These are phyloP conservation scores for Liriodendron chinense DNA, from an alignment of 164 flowering plant species.

Conservation along the genomic window DNA sequence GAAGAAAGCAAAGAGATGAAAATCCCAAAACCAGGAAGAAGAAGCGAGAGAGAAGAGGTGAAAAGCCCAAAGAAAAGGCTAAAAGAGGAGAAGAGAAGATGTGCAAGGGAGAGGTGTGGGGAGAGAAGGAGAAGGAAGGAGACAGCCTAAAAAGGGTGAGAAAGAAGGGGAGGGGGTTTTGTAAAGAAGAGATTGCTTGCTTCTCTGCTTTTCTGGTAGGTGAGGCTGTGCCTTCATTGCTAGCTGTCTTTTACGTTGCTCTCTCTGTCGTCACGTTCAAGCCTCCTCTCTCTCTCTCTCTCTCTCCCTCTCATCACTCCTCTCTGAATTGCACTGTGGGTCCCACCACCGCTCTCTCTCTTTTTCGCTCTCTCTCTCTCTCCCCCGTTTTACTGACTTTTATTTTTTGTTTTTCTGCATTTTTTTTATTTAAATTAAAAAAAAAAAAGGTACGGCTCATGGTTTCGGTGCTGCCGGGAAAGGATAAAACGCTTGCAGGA, in stretches of 20 bases:
- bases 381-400: no score
- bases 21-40: not conserved
- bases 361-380: not conserved
- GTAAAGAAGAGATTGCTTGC: not conserved
- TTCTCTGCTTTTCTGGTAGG: slow-evolving; percentile 40
- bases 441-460: not conserved
- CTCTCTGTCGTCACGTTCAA: slow-evolving; percentile 57
- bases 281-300: slow-evolving; percentile 22
- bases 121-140: not conserved
- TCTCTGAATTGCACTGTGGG: not conserved
- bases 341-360: slow-evolving; percentile 7
- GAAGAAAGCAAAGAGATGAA: not conserved
- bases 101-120: not conserved
- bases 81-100: slow-evolving; percentile 5
- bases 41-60: not conserved
- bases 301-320: slow-evolving; percentile 8
- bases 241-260: slow-evolving; percentile 51
- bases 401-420: no score
- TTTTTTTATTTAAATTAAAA: no score
- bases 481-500: not conserved
- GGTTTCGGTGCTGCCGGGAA: not conserved
- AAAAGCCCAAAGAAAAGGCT: not conserved
- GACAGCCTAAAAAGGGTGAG: slow-evolving; percentile 23
- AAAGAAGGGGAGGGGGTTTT: slow-evolving; percentile 5
- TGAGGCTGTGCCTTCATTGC: slow-evolving; percentile 63